These are phyloP conservation scores for Paecilomyces sp. DNA, from an alignment of 2,329 filamentous ascomycete species.

Conservation along the genomic window DNA sequence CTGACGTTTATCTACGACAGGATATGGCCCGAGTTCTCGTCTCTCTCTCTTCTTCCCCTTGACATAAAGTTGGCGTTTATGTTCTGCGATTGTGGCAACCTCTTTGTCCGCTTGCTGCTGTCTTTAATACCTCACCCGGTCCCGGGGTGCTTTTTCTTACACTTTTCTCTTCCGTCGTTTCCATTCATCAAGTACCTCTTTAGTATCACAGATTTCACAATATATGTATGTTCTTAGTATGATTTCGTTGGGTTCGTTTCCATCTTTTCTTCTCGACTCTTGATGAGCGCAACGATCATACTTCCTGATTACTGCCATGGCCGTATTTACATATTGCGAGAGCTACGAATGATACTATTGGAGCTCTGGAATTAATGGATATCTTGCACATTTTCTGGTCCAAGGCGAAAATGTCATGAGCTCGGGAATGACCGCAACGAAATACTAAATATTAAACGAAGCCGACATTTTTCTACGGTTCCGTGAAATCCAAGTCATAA, in stretches of 20 bases:
- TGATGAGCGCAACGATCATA: not conserved
- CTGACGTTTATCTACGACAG: not conserved
- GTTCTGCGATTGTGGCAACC: not conserved
- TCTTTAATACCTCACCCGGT: not conserved
- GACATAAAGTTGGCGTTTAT: not conserved
- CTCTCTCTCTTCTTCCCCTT: not conserved
- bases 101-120: not conserved
- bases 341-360: not conserved
- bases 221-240: conserved; percentile 1
- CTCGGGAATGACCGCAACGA: not conserved
- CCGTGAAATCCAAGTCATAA: not conserved
- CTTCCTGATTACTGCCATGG: not conserved
- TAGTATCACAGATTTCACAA: conserved; percentile 1
- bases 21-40: not conserved
- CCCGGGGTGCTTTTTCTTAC: not conserved
- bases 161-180: not conserved
- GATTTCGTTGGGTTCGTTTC: not conserved
- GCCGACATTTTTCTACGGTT: not conserved
- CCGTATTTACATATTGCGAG: not conserved
- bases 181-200: not conserved
- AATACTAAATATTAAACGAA: not conserved
- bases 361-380: not conserved
- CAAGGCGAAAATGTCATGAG: not conserved
- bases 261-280: conserved; percentile 1
- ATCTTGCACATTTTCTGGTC: not conserved